A percentile compares a stretch with the other conserved stretches of the same genome.
These are phyloP conservation scores for Pezicula carpinea DNA, from an alignment of 2,329 filamentous ascomycete genomes.

Conservation along the genomic window DNA sequence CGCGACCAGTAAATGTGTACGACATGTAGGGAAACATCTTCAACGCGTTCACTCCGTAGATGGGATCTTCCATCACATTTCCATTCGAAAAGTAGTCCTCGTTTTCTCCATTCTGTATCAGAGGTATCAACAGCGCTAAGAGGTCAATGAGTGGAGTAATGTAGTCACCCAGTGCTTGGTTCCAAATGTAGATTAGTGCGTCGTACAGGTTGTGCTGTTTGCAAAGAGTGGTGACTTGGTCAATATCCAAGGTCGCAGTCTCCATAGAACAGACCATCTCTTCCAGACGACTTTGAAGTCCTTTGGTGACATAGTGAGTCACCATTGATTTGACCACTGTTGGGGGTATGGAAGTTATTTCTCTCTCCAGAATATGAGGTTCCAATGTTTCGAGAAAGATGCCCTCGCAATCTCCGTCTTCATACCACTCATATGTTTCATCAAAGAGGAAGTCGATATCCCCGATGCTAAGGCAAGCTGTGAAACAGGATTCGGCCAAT, in stretches of 20 bases:
- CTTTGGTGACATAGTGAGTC: slow-evolving; percentile 70
- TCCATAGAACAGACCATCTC: slow-evolving; percentile 94
- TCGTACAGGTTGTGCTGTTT: slow-evolving; percentile 91
- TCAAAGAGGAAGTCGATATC: slow-evolving; percentile 86
- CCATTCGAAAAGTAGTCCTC: slow-evolving; percentile 47
- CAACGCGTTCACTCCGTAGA: slow-evolving; percentile 65
- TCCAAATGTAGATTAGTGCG: slow-evolving; percentile 96
- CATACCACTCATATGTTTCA: slow-evolving; percentile 85
- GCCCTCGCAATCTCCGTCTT: slow-evolving; percentile 66
- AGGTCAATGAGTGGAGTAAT: slow-evolving; percentile 87
- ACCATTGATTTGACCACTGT: slow-evolving; percentile 83
- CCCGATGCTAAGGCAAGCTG: slow-evolving; percentile 72
- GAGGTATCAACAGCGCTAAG: slow-evolving; percentile 59
- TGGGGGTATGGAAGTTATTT: slow-evolving; percentile 72
- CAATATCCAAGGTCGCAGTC: slow-evolving; percentile 85
- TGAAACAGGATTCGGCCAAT: slow-evolving; percentile 77
- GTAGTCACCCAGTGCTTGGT: slow-evolving; percentile 81
- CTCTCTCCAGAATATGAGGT: slow-evolving; percentile 76
- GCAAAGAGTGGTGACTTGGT: slow-evolving; percentile 86
- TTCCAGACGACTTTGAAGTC: slow-evolving; percentile 74
- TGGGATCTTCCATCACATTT: slow-evolving; percentile 53
- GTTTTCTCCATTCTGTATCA: slow-evolving; percentile 52
- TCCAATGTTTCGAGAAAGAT: slow-evolving; percentile 87
- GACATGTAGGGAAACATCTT: slow-evolving; percentile 96
- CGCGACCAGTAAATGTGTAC: slow-evolving; percentile 80